These are phyloP conservation scores for Fragilaria radians DNA, from an alignment of 108 stramenopile species.

Conservation along the genomic window DNA sequence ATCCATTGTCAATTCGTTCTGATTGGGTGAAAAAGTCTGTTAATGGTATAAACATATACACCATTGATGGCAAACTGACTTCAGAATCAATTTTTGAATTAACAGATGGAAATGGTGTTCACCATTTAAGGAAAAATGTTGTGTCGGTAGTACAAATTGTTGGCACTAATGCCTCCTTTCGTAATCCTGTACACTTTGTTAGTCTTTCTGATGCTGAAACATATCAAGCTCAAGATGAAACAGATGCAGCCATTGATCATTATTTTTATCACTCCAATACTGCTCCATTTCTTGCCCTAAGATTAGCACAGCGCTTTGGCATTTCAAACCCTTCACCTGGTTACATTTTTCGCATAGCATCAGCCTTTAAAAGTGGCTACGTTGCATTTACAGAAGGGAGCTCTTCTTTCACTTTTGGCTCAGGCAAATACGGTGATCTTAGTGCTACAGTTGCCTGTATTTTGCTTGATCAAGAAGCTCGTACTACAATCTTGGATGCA, in stretches of 20 bases:
- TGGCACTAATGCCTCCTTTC: slow-evolving; percentile 18
- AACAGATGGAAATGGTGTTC: slow-evolving; percentile 12
- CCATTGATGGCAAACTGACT: slow-evolving; percentile 8
- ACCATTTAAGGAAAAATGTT: slow-evolving; percentile 7
- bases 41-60: slow-evolving; percentile 7
- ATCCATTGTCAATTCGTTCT: slow-evolving; percentile 22
- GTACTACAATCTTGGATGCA: slow-evolving; percentile 21
- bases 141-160: neutral
- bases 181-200: slow-evolving; percentile 61
- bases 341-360: slow-evolving; percentile 30
- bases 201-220: slow-evolving; percentile 19
- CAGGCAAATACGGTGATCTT: slow-evolving; percentile 46
- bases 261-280: slow-evolving; percentile 49
- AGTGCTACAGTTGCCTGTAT: slow-evolving; percentile 48
- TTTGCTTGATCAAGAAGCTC: slow-evolving; percentile 53
- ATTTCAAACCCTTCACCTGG: slow-evolving; percentile 51
- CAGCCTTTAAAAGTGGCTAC: slow-evolving; percentile 29
- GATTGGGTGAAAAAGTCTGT: slow-evolving; percentile 6
- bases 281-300: slow-evolving; percentile 43
- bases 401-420: slow-evolving; percentile 32
- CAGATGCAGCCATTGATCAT: slow-evolving; percentile 48
- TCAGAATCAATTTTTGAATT: slow-evolving; percentile 24
- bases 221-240: slow-evolving; percentile 43
- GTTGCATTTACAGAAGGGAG: slow-evolving; percentile 13
- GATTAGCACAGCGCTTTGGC: slow-evolving; percentile 41